These are phyloP conservation scores for Paecilomyces sp. DNA, from an alignment of 2,329 filamentous ascomycete genomes.

Conservation along the genomic window DNA sequence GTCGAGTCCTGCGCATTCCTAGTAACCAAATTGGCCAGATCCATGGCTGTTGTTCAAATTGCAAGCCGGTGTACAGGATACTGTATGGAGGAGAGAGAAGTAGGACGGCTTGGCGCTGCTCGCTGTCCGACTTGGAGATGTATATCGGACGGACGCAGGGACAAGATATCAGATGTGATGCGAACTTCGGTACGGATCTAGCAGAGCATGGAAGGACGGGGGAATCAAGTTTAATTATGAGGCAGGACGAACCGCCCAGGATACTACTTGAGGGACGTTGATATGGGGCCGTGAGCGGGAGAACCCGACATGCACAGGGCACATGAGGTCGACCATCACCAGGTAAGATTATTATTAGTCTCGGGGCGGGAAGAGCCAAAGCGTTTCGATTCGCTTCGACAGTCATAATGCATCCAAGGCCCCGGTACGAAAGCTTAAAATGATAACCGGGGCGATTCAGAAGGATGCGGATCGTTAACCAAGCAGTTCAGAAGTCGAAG, in stretches of 20 bases:
- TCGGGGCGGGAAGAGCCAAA: background rate
- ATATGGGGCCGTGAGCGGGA: conserved; percentile 3
- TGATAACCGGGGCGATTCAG: conserved; percentile 1
- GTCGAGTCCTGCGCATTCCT: conserved; percentile 15
- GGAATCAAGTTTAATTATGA: background rate
- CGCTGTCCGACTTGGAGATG: background rate
- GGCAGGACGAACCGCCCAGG: background rate
- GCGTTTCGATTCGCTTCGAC: conserved; percentile 1
- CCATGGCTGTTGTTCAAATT: conserved; percentile 18
- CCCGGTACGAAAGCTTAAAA: conserved; percentile 3
- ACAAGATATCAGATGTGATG: background rate
- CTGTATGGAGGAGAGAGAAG: background rate
- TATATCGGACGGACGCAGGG: background rate
- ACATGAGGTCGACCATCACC: conserved; percentile 8
- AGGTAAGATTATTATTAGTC: conserved; percentile 3
- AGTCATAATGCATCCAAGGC: conserved; percentile 1
- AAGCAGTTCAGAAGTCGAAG: background rate
- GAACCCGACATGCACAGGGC: conserved; percentile 2
- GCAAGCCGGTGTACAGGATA: conserved; percentile 7
- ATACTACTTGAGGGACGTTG: background rate
- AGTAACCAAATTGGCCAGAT: conserved; percentile 27
- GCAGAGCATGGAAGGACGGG: background rate
- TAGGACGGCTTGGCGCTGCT: background rate
- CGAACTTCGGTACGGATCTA: background rate
- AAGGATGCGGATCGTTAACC: background rate